Conservation (phyloP, 2,329 filamentous ascomycete genomes). For the Microsporum ferrugineum region DNA sequence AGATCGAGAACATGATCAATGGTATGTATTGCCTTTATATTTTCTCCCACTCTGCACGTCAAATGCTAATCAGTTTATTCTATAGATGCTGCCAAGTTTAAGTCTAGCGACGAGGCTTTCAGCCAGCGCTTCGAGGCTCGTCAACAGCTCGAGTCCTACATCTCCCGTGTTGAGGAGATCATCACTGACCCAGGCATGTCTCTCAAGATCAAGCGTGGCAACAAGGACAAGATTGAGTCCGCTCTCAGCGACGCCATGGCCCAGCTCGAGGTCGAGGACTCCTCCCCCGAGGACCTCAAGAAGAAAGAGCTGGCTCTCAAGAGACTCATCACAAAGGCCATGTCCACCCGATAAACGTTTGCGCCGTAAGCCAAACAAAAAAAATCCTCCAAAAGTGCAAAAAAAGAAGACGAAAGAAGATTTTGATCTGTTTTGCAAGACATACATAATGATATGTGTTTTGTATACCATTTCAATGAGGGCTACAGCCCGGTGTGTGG, state of each 20-base stretch:
- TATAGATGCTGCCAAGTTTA: slow-evolving; percentile 90
- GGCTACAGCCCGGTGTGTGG: not conserved
- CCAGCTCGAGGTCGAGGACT: slow-evolving; percentile 91
- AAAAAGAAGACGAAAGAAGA: slow-evolving; percentile 12
- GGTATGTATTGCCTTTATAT: slow-evolving; percentile 40
- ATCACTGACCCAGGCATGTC: slow-evolving; percentile 92
- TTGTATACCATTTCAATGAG: slow-evolving; percentile 1
- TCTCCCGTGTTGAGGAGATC: slow-evolving; percentile 96
- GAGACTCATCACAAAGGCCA: slow-evolving; percentile 96
- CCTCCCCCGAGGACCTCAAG: slow-evolving; percentile 86
- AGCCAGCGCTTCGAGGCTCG: slow-evolving; percentile 98
- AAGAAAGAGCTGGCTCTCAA: slow-evolving; percentile 99
- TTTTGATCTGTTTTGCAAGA: slow-evolving; percentile 8
- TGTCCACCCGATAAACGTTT: slow-evolving; percentile 70
- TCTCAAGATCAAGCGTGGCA: slow-evolving; percentile 94
- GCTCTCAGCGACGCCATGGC: slow-evolving; percentile 95
- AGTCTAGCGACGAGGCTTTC: slow-evolving; percentile 94
- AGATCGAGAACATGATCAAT: slow-evolving; percentile 97
- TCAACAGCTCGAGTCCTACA: slow-evolving; percentile 99
- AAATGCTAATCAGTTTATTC: not conserved
- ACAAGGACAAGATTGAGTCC: slow-evolving; percentile 99
- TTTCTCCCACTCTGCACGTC: not conserved
- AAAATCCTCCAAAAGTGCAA: slow-evolving; percentile 6
- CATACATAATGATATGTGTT: slow-evolving; percentile 7
- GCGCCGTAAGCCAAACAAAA: not conserved